Conservation (phyloP, 768 basidiomycete species). For the Brasilioporus rufonigricans region DNA sequence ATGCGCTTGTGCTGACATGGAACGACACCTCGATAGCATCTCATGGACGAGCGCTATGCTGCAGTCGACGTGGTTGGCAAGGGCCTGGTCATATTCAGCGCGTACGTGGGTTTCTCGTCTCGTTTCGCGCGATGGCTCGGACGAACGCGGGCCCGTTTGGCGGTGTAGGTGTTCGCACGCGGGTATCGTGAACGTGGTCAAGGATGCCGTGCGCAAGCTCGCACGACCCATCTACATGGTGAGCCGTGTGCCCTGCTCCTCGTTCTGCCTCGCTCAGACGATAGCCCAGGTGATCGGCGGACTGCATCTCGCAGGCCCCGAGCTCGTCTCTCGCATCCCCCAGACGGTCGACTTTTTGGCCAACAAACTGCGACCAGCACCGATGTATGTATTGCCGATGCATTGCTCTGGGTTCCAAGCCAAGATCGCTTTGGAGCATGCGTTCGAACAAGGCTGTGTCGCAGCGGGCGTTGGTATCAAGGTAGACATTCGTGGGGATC, state of each 20-base stretch:
- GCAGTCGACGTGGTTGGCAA: conserved; percentile 78
- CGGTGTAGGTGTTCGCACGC: conserved; percentile 64
- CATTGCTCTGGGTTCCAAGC: conserved; percentile 82
- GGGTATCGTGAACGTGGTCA: conserved; percentile 81
- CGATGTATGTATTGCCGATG: conserved; percentile 75
- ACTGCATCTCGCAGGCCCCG: conserved; percentile 76
- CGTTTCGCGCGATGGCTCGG: background rate
- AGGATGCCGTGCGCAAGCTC: conserved; percentile 62
- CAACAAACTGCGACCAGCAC: conserved; percentile 54
- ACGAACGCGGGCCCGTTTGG: background rate
- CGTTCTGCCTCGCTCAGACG: background rate
- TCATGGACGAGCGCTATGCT: conserved; percentile 83
- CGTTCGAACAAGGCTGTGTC: conserved; percentile 73
- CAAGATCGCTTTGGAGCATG: conserved; percentile 67
- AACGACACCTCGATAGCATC: conserved; percentile 42
- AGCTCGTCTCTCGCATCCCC: conserved; percentile 58
- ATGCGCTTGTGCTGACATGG: background rate
- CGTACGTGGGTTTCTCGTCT: conserved; percentile 46
- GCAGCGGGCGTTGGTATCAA: conserved; percentile 74
- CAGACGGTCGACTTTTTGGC: conserved; percentile 73
- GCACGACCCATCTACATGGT: conserved; percentile 77
- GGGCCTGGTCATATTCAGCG: conserved; percentile 80
- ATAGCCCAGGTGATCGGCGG: conserved; percentile 69
- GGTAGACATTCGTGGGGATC: conserved; percentile 54
- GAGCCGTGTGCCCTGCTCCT: background rate